phyloP scores from a whole-genome alignment of 176 grass and related monocot species.

The Aegilops umbellulata region DNA sequence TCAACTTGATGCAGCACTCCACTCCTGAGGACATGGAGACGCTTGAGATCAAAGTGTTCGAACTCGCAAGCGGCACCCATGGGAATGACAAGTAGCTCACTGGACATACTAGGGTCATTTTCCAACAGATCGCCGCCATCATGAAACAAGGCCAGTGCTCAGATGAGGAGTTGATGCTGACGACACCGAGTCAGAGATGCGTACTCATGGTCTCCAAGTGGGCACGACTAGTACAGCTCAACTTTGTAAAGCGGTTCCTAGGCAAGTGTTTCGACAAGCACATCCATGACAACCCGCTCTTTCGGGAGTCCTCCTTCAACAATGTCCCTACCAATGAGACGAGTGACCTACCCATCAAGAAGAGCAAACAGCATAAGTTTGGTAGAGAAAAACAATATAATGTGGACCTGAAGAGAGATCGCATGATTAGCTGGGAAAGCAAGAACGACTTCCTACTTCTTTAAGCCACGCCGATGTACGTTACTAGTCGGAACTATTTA shows the following conservation, averaged over 20 bases:
- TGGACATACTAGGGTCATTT: slow-evolving; percentile 5
- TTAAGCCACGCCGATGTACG: background rate
- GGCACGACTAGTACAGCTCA: slow-evolving; percentile 15
- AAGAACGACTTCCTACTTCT: background rate
- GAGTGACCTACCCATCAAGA: background rate
- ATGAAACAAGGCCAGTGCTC: background rate
- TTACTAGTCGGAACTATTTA: no score
- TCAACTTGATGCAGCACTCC: background rate
- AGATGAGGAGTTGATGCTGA: background rate
- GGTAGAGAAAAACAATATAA: background rate
- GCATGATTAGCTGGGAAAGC: background rate
- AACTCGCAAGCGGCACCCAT: background rate
- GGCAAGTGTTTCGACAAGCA: slow-evolving; percentile 5
- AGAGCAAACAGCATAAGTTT: background rate
- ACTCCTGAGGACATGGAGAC: slow-evolving; percentile 13
- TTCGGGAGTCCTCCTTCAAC: background rate
- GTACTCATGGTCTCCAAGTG: slow-evolving; percentile 1
- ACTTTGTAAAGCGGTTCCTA: slow-evolving; percentile 24
- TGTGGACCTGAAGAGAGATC: background rate
- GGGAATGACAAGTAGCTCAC: background rate
- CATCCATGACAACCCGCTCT: background rate
- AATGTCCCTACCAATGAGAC: background rate
- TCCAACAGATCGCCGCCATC: background rate
- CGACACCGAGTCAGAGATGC: background rate
- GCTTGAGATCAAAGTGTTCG: background rate